phyloP scores from a whole-genome alignment of 164 flowering plant genomes.

The Macadamia integrifolia region DNA sequence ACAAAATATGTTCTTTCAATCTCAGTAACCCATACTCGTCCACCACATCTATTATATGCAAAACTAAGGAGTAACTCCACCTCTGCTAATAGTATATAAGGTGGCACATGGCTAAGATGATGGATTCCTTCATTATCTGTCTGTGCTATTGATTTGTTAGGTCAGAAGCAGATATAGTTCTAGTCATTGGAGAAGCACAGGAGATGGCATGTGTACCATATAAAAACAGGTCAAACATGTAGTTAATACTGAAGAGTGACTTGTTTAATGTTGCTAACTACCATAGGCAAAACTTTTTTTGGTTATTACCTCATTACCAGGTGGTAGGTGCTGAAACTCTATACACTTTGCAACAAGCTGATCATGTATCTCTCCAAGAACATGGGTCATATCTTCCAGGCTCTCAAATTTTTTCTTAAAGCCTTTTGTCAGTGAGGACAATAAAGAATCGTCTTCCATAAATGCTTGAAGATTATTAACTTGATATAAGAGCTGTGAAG shows the following conservation, averaged over 20 bases:
- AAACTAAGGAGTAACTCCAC: no score
- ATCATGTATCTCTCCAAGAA: conserved; percentile 37
- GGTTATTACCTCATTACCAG: conserved; percentile 38
- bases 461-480: conserved; percentile 46
- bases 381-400: conserved; percentile 45
- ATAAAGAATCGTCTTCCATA: conserved; percentile 41
- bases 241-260: not conserved
- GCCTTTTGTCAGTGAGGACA: conserved; percentile 30
- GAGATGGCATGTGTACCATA: not conserved
- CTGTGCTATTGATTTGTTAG: not conserved
- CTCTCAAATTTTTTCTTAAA: conserved; percentile 45
- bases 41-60: no score
- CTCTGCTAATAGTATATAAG: no score
- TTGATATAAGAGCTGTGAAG: conserved; percentile 46
- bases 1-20: no score
- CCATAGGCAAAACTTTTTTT: no score
- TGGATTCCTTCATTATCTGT: not conserved
- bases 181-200: not conserved
- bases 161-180: not conserved
- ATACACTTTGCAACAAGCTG: conserved; percentile 24
- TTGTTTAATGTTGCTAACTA: not conserved
- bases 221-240: no score
- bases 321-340: conserved; percentile 20
- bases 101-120: no score
- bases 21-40: no score